Evolutionary conservation across 495 filamentous ascomycete species (phyloP), one percentile per base, ranked within the genome.

Genomic region (Penicillium malachiteum): DNA sequence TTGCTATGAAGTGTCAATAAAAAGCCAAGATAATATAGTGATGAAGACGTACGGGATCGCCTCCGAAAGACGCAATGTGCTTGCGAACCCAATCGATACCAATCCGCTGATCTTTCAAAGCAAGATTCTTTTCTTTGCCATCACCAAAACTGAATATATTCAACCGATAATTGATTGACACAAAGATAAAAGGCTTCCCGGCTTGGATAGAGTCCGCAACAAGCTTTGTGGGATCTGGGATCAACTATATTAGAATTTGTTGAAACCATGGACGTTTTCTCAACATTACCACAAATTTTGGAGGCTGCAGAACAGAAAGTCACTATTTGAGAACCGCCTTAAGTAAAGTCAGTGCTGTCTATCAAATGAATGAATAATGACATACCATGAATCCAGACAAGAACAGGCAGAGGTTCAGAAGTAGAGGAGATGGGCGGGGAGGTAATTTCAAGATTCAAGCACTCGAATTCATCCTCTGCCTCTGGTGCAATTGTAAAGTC

Each of bases 81-180:
- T 74, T 75, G 39, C 78, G 71, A 42, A 85, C 79, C 79, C 83
- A 87, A 57, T 85, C 78, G 14, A 87, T 76, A 4, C 78, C 84
- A 64, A 87, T 75, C 18, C 84, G 78, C 66, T 89, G 84, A 69
- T 90, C 86, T 31, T 87, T 78, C 3, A 84, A 74, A 2, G 85
- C 86, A 10, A 83, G 71, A 55, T 82, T 85, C 50, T 72, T 75
- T 54, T 74, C 70, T 18, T 64, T 68, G 7, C 76, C 80, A 55
- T 81, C 76, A 18, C 84, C 82, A 44, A 83, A 87, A 18, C 83
- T 80, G 58, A 87, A 85, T 54, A 88, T 80, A 63, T 85, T 85
- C 48, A 87, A 57, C 6, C 86, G 83, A 63, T 88, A 87, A 67
- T 87, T 87, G 65, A 86, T 76, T 5, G 75, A 73, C 12, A 87